Conservation (phyloP, 2,329 filamentous ascomycete species). For the Beauveria varroae region DNA sequence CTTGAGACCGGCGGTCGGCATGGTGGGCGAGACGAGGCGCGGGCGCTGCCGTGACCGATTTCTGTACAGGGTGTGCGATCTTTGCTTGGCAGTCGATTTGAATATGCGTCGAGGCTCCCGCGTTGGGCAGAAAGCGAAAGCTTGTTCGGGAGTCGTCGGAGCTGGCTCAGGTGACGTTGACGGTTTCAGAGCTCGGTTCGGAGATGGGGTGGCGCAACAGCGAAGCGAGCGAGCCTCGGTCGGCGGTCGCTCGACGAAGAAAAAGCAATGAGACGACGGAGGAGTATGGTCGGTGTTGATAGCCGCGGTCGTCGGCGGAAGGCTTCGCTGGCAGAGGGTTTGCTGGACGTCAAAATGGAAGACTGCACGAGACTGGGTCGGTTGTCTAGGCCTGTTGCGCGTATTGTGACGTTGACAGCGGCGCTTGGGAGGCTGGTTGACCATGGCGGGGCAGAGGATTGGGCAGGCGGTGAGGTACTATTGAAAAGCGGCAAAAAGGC, state of each 20-base stretch:
- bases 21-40: constrained; percentile 28
- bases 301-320: neutral
- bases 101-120: too few species aligned
- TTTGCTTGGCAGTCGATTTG: too few species aligned
- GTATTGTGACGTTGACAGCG: neutral
- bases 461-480: neutral
- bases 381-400: neutral
- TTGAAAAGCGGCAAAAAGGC: neutral
- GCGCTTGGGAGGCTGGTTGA: neutral
- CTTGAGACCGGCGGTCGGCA: constrained; percentile 83
- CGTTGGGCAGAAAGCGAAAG: too few species aligned
- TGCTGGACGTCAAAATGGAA: neutral
- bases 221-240: neutral
- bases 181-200: neutral
- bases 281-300: neutral
- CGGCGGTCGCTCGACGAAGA: neutral
- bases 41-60: neutral
- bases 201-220: neutral
- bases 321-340: neutral
- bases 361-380: neutral
- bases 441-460: neutral
- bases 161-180: neutral
- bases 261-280: too few species aligned
- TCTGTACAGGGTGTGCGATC: neutral
- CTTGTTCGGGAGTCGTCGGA: too few species aligned